Evolutionary conservation across 2,329 filamentous ascomycete genomes (phyloP).

Genomic region (Aspergillus ustus): DNA sequence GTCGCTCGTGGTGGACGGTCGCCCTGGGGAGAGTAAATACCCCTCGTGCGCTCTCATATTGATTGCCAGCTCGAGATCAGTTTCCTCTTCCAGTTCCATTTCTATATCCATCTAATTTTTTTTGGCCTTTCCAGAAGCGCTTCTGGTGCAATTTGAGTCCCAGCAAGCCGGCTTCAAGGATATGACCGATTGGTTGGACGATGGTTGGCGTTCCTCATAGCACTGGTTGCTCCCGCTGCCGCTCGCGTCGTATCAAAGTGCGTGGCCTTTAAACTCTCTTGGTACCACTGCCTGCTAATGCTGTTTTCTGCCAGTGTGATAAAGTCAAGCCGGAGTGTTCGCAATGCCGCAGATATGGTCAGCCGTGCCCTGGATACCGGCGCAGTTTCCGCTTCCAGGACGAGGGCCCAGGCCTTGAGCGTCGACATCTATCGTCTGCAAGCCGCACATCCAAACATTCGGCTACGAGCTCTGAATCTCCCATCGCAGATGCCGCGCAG

Average conservation of each 20-base stretch:
- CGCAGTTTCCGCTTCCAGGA: slow-evolving; percentile 44
- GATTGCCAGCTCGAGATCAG: neutral
- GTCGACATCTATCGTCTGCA: slow-evolving; percentile 28
- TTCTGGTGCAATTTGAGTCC: neutral
- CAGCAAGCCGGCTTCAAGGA: neutral
- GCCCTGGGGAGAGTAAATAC: neutral
- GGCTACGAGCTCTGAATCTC: neutral
- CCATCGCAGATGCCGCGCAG: slow-evolving; percentile 18
- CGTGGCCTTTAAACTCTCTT: slow-evolving; percentile 6
- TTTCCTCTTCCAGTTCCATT: neutral
- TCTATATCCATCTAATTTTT: neutral
- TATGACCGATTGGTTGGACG: slow-evolving; percentile 12
- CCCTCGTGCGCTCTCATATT: neutral
- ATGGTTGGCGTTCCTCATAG: slow-evolving; percentile 50
- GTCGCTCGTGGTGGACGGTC: neutral
- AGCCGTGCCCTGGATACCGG: slow-evolving; percentile 41
- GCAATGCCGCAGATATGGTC: slow-evolving; percentile 43
- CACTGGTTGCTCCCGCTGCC: slow-evolving; percentile 47
- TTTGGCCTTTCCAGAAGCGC: neutral
- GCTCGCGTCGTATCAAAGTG: slow-evolving; percentile 45
- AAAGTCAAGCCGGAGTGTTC: slow-evolving; percentile 46
- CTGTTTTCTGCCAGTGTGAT: slow-evolving; percentile 45
- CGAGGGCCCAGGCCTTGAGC: slow-evolving; percentile 41
- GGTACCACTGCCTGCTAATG: neutral
- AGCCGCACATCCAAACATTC: slow-evolving; percentile 1